Evolutionary conservation across 176 grass and related monocot species (phyloP), one percentile per base, ranked within the genome.

Genomic region (Hordeum vulgare): DNA sequence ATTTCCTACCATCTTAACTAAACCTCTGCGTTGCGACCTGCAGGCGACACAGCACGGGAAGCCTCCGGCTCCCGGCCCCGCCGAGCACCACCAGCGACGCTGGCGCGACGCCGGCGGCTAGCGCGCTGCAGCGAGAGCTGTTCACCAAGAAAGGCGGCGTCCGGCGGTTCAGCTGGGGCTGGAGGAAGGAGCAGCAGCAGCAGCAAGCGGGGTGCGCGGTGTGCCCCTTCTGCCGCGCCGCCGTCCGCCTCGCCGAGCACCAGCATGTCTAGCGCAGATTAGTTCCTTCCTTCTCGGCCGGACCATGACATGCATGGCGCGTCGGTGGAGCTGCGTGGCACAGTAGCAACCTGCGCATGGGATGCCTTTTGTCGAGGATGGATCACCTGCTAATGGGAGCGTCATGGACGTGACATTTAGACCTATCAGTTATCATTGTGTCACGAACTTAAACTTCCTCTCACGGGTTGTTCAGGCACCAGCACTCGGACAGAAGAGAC

Each of bases 221-320:
- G 51, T 98, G 96, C 76, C 96, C 96, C 40, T 75, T 94, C 77
- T 98, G 96, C 88, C 90, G 96, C 75, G 88, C 82, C 49, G 29
- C 60, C 0, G 81, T 90, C 85, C 9, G 29, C 85, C 77, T 62
- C 53, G 9, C 61, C 56, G 29, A 9, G 57, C 61, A 11, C 49
- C 49, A 53, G 14, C 49, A 7, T 53, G 6, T 20, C 49, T 53
- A 53, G 49, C 17, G 49, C 6, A 6, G 15, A 6, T 7, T 18
- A 0, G 17, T 53, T 6, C 0, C 49, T 53, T 20, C 49, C 1
- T n/a, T n/a, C n/a, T n/a, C 49, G 15, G 49, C 47, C 47, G 45
- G 11, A n/a, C n/a, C n/a, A n/a, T n/a, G n/a, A n/a, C n/a, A n/a
- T n/a, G n/a, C 45, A 51, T 51, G 49, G 49, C 35, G 37, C 67